Base-by-base conservation (phyloP, 257 asterid genomes). In the Prunella vulgaris region DNA sequence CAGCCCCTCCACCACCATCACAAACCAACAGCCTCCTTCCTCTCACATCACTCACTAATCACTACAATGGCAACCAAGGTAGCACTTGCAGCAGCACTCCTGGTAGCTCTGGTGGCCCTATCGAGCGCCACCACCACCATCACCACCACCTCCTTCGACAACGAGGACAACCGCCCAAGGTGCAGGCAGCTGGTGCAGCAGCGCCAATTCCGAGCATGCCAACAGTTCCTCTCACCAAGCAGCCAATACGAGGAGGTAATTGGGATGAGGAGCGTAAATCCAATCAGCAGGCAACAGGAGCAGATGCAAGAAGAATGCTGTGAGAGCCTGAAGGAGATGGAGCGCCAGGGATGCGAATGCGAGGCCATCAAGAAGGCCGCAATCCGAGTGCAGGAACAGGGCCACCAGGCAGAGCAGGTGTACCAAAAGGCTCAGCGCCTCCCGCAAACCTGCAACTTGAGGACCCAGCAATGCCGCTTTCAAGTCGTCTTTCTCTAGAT, bases 21-120 rank as follows among this genome's bases (percentile, higher is more conserved):
- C 67, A 24, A 1, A 20, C 5, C 54, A 2, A 8, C n/a, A n/a
- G n/a, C 2, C 20, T 22, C n/a, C 21, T 42, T 5, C 3, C 60
- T 2, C n/a, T n/a, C n/a, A n/a, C n/a, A n/a, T n/a, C n/a, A n/a
- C n/a, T n/a, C n/a, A n/a, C n/a, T n/a, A n/a, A 24, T 5, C 35
- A 25, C 8, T 14, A 10, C 10, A 20, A 84, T 81, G 83, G 78
- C 83, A 5, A 77, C 28, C 63, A 80, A 80, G 72, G 49, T 60
- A 0, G 66, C 79, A 0, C 37, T 80, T 6, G 67, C 75, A 20
- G 83, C 80, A n/a, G 74, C 76, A 1, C 75, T 85, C 27, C 52
- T 85, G 60, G 75, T 72, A 60, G 85, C 79, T 10, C 64, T 82
- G 27, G 68, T 85, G 38, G 84, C 85, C 17, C 2, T 82, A 0